Evolutionary conservation across 148 eudicot species (phyloP).

Genomic region (Drosera capensis): DNA sequence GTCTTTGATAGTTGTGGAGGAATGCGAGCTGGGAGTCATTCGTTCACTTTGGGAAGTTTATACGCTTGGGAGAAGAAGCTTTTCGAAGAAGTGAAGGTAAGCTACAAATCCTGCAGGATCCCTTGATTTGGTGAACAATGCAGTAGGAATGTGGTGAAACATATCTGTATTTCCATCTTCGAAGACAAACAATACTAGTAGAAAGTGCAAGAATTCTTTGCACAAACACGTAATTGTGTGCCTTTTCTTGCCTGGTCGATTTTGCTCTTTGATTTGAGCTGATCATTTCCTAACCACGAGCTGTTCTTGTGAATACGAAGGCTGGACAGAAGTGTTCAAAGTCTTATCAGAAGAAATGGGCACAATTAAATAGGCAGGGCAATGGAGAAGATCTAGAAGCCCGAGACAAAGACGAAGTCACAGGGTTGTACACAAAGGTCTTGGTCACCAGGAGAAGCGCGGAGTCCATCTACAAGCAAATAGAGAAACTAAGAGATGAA

Average conservation of each 20-base stretch:
- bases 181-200: too few relatives aligned
- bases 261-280: background rate
- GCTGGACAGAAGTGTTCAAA: conserved; percentile 33
- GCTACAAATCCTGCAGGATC: background rate
- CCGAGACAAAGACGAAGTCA: conserved; percentile 16
- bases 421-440: conserved; percentile 24
- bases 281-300: background rate
- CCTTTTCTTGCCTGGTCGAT: background rate
- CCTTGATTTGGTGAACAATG: background rate
- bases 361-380: conserved; percentile 20
- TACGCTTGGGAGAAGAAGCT: conserved; percentile 70
- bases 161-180: background rate
- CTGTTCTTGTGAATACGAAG: conserved; percentile 8
- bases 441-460: conserved; percentile 20
- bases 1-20: conserved; percentile 18
- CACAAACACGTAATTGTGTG: too few relatives aligned
- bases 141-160: background rate
- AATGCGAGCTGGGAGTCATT: conserved; percentile 55
- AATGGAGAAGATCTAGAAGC: conserved; percentile 5
- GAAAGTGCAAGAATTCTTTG: too few relatives aligned
- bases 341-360: conserved; percentile 26
- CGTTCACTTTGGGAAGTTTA: conserved; percentile 34
- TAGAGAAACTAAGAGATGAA: conserved; percentile 42
- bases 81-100: conserved; percentile 46
- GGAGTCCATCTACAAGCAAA: conserved; percentile 39